Evolutionary conservation across 2,329 filamentous ascomycete species (phyloP).

Genomic region (Exophiala dermatitidis): DNA sequence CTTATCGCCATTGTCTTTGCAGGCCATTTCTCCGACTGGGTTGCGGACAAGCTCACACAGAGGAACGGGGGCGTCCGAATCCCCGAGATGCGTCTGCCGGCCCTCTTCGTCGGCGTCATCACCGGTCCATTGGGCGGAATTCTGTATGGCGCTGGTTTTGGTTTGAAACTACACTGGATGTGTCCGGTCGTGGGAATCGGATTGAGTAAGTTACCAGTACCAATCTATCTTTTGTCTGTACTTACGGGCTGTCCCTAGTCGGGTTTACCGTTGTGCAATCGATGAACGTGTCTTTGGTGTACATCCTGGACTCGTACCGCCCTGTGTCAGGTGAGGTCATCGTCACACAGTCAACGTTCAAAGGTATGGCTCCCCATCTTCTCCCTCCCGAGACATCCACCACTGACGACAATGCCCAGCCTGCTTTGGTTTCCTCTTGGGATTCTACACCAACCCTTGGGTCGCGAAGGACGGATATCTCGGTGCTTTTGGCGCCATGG

Average conservation of each 20-base stretch:
- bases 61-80: constrained; percentile 38
- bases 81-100: constrained; percentile 46
- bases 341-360: constrained; percentile 5
- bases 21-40: constrained; percentile 45
- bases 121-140: neutral
- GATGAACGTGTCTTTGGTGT: constrained; percentile 4
- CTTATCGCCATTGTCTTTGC: constrained; percentile 45
- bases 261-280: constrained; percentile 4
- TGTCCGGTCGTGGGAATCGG: neutral
- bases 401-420: neutral
- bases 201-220: constrained; percentile 1
- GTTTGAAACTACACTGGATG: constrained; percentile 1
- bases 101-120: neutral
- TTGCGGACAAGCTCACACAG: constrained; percentile 41
- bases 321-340: constrained; percentile 5
- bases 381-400: neutral
- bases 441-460: constrained; percentile 8
- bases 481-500: constrained; percentile 5
- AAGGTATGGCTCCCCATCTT: neutral
- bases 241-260: neutral
- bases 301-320: constrained; percentile 2
- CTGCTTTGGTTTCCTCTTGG: constrained; percentile 2
- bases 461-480: constrained; percentile 1
- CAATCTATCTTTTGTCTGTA: neutral
- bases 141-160: neutral